A percentile compares a stretch with the other conserved stretches of the same genome.
phyloP scores from a whole-genome alignment of 2,329 filamentous ascomycete species.

The Dryadomyces sulphureus region DNA sequence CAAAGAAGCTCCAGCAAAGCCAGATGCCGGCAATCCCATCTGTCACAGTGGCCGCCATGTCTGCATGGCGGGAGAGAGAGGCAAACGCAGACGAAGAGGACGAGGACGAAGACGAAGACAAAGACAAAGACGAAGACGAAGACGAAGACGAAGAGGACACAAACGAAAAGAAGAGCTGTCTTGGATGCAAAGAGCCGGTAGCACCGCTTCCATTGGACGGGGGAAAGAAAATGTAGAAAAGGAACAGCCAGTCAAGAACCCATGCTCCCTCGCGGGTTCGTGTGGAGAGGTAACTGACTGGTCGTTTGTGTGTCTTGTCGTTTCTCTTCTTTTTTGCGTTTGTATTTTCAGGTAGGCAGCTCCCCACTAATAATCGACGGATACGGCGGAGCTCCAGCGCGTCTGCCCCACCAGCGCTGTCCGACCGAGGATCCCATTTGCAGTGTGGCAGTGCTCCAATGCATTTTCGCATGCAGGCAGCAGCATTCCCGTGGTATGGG shows the following conservation, averaged over 20 bases:
- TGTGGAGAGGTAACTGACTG: background rate
- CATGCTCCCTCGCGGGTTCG: background rate
- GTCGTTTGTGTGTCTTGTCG: background rate
- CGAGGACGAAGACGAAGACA: background rate
- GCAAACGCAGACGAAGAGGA: background rate
- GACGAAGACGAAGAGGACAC: background rate
- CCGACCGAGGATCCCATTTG: too few species aligned
- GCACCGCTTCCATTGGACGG: background rate
- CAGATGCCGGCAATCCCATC: conserved; percentile 6
- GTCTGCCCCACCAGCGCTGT: background rate
- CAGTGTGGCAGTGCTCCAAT: too few species aligned
- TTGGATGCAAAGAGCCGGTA: too few species aligned
- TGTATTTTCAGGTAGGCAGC: background rate
- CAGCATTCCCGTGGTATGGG: too few species aligned
- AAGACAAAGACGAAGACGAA: background rate
- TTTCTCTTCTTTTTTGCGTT: background rate
- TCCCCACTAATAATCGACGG: background rate
- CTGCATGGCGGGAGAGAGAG: background rate
- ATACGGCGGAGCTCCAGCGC: conserved; percentile 1
- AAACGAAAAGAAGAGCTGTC: background rate
- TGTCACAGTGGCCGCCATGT: conserved; percentile 5
- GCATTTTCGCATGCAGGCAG: too few species aligned
- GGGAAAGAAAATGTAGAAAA: background rate
- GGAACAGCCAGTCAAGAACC: background rate
- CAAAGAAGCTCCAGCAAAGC: conserved; percentile 32